A percentile compares a stretch with the other conserved stretches of the same genome.
phyloP scores from a whole-genome alignment of 169 alveolate species.

The Plasmodium gaboni region DNA sequence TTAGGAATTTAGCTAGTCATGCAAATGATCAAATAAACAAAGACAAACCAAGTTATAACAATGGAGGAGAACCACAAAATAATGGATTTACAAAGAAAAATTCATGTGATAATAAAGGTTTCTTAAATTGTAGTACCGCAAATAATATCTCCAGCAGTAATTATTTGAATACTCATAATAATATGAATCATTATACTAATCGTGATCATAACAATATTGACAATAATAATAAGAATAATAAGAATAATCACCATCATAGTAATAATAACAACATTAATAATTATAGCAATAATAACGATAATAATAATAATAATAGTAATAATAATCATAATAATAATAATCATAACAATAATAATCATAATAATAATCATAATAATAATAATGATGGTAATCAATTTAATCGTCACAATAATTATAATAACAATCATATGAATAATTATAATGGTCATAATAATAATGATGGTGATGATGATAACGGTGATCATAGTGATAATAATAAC shows the following conservation, averaged over 20 bases:
- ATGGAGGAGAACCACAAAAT: conserved; percentile 4
- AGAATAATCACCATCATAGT: neutral
- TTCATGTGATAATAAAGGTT: neutral
- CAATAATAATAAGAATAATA: conserved; percentile 9
- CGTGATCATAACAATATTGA: neutral
- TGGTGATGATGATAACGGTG: no score
- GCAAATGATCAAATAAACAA: neutral
- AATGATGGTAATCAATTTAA: conserved; percentile 1
- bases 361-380: conserved; percentile 15
- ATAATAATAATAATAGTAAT: neutral
- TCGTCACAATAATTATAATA: neutral
- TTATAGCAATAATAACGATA: neutral
- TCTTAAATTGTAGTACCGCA: neutral
- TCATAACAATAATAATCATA: conserved; percentile 7
- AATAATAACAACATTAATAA: neutral
- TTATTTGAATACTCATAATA: neutral
- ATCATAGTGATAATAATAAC: neutral
- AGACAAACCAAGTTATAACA: neutral
- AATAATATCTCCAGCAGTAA: neutral
- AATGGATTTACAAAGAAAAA: neutral
- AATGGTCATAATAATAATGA: neutral
- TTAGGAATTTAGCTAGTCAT: conserved; percentile 1
- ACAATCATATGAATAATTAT: neutral
- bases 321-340: conserved; percentile 2
- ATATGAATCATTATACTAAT: conserved; percentile 7